Percentiles rank a stretch among this genome's conserved stretches.
Evolutionary conservation across 2,329 filamentous ascomycete genomes (phyloP).

Genomic region (Fusarium sp.): DNA sequence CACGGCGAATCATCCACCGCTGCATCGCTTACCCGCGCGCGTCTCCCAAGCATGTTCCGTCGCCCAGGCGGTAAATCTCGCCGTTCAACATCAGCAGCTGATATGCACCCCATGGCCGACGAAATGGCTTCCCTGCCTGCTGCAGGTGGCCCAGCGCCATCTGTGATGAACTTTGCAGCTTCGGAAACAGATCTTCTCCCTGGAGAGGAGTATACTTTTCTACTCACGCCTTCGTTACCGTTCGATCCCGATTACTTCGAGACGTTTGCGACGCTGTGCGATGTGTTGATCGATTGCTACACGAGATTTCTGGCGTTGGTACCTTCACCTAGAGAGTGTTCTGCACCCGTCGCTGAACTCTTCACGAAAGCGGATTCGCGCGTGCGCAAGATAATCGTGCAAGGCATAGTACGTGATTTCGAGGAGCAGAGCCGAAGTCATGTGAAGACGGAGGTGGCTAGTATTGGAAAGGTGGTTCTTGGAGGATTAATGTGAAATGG

Average conservation of each 20-base stretch:
- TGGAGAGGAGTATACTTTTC: slow-evolving; percentile 87
- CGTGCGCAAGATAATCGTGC: slow-evolving; percentile 88
- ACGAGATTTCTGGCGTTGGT: slow-evolving; percentile 80
- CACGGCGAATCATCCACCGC: slow-evolving; percentile 82
- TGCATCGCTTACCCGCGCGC: slow-evolving; percentile 78
- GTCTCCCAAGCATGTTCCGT: slow-evolving; percentile 87
- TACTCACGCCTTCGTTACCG: slow-evolving; percentile 90
- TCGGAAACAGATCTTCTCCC: slow-evolving; percentile 76
- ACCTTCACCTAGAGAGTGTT: slow-evolving; percentile 79
- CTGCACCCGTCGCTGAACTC: slow-evolving; percentile 78
- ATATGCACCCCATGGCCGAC: slow-evolving; percentile 51
- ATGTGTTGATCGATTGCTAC: slow-evolving; percentile 94
- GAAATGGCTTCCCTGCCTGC: slow-evolving; percentile 45
- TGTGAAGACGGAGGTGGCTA: slow-evolving; percentile 83
- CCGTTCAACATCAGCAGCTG: slow-evolving; percentile 63
- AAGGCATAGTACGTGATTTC: slow-evolving; percentile 89
- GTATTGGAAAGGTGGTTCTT: slow-evolving; percentile 88
- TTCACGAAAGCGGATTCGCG: slow-evolving; percentile 91
- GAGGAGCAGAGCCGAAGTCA: slow-evolving; percentile 84
- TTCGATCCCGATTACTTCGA: slow-evolving; percentile 98
- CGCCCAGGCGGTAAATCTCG: slow-evolving; percentile 70
- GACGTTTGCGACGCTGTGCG: slow-evolving; percentile 94
- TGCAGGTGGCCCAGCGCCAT: slow-evolving; percentile 49
- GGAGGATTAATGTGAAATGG: slow-evolving; percentile 78
- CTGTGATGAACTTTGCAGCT: slow-evolving; percentile 68